A percentile compares a stretch with the other conserved stretches of the same genome.
phyloP scores from a whole-genome alignment of 768 basidiomycete genomes.

The Multifurca ochricompacta region DNA sequence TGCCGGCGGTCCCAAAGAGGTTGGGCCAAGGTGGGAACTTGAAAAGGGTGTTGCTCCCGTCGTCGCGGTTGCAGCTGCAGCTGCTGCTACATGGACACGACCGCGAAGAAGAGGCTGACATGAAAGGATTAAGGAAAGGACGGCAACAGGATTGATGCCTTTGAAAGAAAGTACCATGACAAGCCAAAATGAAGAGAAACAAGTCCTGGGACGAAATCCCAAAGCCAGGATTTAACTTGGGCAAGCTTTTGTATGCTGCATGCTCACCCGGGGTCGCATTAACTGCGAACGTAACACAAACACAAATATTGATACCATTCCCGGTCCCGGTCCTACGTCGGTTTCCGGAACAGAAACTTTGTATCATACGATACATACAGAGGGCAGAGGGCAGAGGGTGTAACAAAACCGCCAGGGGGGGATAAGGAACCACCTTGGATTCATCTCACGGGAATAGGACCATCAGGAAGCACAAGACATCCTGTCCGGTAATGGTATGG shows the following conservation, averaged over 20 bases:
- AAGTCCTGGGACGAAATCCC: not conserved
- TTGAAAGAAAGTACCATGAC: not conserved
- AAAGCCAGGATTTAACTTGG: not conserved
- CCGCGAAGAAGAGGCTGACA: not conserved
- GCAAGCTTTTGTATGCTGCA: not conserved
- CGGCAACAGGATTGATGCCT: not conserved
- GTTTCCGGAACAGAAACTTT: not conserved
- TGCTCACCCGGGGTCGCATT: not conserved
- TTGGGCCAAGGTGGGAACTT: no score
- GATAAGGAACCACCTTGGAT: not conserved
- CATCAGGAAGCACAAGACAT: not conserved
- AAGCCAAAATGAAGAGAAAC: not conserved
- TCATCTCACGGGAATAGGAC: not conserved
- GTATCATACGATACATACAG: not conserved
- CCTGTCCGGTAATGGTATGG: not conserved
- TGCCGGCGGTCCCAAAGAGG: no score
- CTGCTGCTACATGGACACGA: not conserved
- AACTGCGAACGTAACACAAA: not conserved
- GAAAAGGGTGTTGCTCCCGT: no score
- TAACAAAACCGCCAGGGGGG: not conserved
- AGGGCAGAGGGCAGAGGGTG: not conserved
- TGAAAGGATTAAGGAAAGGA: not conserved
- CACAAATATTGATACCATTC: not conserved
- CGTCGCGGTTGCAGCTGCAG: not conserved
- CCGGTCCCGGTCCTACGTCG: not conserved